Conservation (phyloP, 257 asterid genomes). For the Cynanchum wilfordii region DNA sequence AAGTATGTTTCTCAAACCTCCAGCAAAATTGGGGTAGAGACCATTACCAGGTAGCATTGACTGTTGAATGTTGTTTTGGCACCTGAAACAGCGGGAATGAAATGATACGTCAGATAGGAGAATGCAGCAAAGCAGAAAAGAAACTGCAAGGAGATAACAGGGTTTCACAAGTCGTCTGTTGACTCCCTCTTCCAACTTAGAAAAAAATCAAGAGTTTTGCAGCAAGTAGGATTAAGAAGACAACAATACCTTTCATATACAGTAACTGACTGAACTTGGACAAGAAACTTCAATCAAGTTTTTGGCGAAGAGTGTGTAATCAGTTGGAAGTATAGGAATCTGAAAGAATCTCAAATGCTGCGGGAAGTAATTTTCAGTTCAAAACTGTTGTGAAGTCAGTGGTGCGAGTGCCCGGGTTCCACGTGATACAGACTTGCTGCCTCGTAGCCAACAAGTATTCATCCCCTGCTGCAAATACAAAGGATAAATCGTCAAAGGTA, state of each 20-base stretch:
- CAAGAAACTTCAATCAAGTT: neutral
- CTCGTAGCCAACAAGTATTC: constrained; percentile 56
- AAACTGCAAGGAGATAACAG: neutral
- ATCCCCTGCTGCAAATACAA: constrained; percentile 37
- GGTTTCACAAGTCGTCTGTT: neutral
- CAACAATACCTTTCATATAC: constrained; percentile 25
- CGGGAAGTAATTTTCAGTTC: constrained; percentile 4
- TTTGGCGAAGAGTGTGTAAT: neutral
- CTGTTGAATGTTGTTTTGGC: constrained; percentile 13
- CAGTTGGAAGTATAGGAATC: constrained; percentile 14
- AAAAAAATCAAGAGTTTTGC: neutral
- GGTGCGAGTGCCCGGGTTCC: constrained; percentile 29
- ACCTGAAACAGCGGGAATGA: constrained; percentile 13
- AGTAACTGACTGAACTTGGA: constrained; percentile 15
- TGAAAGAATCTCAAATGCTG: constrained; percentile 8
- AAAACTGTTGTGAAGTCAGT: constrained; percentile 16
- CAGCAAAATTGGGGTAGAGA: constrained; percentile 37
- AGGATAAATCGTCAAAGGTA: constrained; percentile 12
- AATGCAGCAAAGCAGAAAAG: neutral
- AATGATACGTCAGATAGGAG: constrained; percentile 3
- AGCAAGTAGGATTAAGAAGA: neutral
- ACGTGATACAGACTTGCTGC: constrained; percentile 44
- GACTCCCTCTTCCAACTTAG: no score
- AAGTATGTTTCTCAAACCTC: constrained; percentile 19
- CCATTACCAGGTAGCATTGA: constrained; percentile 20